Base-by-base conservation (phyloP, 257 asterid genomes). In the Solanum paucissectum region DNA sequence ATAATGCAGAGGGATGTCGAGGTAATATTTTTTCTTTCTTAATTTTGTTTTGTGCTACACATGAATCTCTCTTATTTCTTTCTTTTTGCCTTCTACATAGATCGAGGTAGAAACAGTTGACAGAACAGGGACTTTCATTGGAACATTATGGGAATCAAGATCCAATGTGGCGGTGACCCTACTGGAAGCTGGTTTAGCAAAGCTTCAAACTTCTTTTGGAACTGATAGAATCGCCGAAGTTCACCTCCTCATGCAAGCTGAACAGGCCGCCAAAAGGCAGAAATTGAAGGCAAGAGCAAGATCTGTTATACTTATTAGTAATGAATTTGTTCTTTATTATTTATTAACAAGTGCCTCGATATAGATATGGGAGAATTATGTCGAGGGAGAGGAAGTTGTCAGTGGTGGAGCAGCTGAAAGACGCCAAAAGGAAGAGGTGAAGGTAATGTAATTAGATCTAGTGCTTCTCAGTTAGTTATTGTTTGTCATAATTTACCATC, bases 1-100 rank as follows among this genome's bases (percentile, higher is more conserved):
- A 96, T 97, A 90, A 96, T 97, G 99, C 99, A 97, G 94, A 97
- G 98, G 94, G 99, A 97, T 92, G 98, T 96, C 3, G 99, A 97
- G 98, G 99, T 95, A 93, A 37, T 36, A 87, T 55, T 6, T 2
- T 36, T 85, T 87, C 23, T 68, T 37, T 38, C 86, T 79, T 76
- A 44, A 1, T 25, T 72, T 55, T 40, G 37, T 21, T 42, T n/a
- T 79, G 34, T 33, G 21, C 40, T 44, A 21, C 75, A 14, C 60
- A 10, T 68, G 40, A 14, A 64, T 44, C 38, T 86, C 68, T 27
- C 87, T 87, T 42, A 81, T 68, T 83, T 85, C 36, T 38, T 87
- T 25, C 6, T 66, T 87, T 16, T 87, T 62, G 64, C 68, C 62
- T 71, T 75, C 60, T 89, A 49, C 77, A 2, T 86, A 97, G 99